A percentile compares a stretch with the other conserved stretches of the same genome.
Conservation (phyloP, 768 basidiomycete genomes). For the Suillus placidus region DNA sequence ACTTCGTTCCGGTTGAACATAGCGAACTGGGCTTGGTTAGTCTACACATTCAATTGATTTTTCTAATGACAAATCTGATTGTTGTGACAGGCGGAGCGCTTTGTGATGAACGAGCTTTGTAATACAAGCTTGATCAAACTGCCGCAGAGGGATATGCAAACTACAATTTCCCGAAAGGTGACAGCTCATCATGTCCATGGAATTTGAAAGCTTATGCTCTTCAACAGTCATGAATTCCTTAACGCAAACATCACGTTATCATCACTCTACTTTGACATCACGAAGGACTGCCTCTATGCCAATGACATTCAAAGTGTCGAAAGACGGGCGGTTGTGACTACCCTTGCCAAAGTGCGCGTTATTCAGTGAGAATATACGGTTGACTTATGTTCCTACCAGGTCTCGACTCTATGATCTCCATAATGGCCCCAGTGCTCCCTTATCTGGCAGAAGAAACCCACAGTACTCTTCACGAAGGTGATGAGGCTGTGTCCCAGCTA, state of each 20-base stretch:
- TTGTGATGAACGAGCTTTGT: conserved; percentile 85
- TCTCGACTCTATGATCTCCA: conserved; percentile 66
- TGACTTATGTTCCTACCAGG: conserved; percentile 40
- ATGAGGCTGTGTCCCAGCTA: conserved; percentile 26
- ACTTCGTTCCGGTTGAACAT: conserved; percentile 18
- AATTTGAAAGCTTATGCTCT: conserved; percentile 8
- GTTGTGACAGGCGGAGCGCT: conserved; percentile 69
- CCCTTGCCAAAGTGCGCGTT: conserved; percentile 63
- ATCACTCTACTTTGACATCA: conserved; percentile 89
- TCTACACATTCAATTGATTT: conserved; percentile 7
- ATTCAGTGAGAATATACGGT: not conserved
- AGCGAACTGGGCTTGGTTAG: conserved; percentile 68
- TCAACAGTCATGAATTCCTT: conserved; percentile 68
- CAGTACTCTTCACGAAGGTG: conserved; percentile 31
- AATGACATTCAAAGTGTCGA: conserved; percentile 50
- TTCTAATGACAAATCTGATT: not conserved
- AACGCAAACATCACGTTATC: conserved; percentile 82
- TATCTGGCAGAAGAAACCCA: conserved; percentile 91
- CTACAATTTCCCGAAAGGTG: conserved; percentile 86
- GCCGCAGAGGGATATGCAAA: conserved; percentile 69
- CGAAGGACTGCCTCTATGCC: conserved; percentile 89
- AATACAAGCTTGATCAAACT: conserved; percentile 66
- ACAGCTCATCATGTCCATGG: conserved; percentile 3
- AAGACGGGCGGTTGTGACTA: conserved; percentile 68
- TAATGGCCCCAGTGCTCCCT: conserved; percentile 86